Base-by-base conservation (phyloP, 805 yeast species). In the Danielia reshetovae region DNA sequence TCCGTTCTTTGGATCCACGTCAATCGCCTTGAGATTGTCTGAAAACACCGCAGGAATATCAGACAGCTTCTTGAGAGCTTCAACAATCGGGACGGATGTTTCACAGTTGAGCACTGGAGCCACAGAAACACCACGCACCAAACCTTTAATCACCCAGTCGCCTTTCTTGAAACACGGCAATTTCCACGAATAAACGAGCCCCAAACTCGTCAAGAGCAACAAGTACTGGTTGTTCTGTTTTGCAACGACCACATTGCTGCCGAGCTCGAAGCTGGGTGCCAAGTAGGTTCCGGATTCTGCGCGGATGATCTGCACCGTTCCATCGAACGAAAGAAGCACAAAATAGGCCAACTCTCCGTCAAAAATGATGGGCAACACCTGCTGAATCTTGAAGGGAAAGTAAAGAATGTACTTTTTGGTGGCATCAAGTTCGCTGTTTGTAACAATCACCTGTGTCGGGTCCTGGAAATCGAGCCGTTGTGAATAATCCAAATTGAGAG, bases 301-400 rank as follows among this genome's bases (percentile, higher is more conserved):
- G 1, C 72, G 55, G 6, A 71, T 46, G 0, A 77, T 43, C 40
- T 72, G 68, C 10, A 81, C 45, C 0, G 75, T 56, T 0, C 88
- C 88, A 19, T 70, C 63, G 30, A 79, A 79, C 0, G 85, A 77
- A 0, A 81, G 67, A 15, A 78, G 51, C 8, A 72, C 72, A 65
- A 80, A 73, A 46, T 62, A 77, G 11, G 51, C 46, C 7, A 65
- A 60, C 16, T 48, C 46, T 3, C 57, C 51, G 24, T 54, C 57
- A 17, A 70, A 35, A 5, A 60, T 39, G 4, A 67, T 38, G 2
- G 72, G 71, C 2, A 60, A 37, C n/a, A 68, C 72, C 30, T 77
- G 72, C 24, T 74, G 71, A 23, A 72, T 71, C 34, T 65, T 68
- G 28, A 60, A 74, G 3, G 79, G 66, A 26, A 68, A 71, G 30